Base-by-base conservation (phyloP, 2,329 filamentous ascomycete genomes). In the Fusarium protoensiforme region DNA sequence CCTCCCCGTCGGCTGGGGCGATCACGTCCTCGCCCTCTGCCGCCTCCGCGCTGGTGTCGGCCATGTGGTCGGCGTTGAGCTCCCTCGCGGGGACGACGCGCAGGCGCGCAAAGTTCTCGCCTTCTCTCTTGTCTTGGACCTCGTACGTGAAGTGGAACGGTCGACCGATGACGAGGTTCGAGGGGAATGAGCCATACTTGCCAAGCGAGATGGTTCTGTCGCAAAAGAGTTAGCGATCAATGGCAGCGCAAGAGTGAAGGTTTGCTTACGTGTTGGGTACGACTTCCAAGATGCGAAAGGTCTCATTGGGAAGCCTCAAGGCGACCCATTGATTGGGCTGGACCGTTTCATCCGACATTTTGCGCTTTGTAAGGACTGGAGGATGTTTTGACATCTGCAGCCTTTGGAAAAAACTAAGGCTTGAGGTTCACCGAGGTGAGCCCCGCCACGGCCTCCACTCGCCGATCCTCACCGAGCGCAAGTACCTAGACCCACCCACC, bases 141-240 rank as follows among this genome's bases (percentile, higher is more conserved):
- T 98, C 96, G 83, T 94, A 99, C 1, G 95, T 98, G 68, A 97
- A 86, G 84, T 98, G 91, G 80, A 94, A 98, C 0, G 96, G 96
- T 9, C 96, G 92, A n/a, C 94, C 93, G 71, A 99, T 90, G 53
- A 99, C 90, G 35, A 96, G 89, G 80, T 98, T 98, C 61, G 94
- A 91, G 18, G 94, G 92, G 80, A 99, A 98, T 2, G 91, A 91
- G 73, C 96, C 96, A 81, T 96, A 97, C 89, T 98, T 98, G 64
- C 95, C 95, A 36, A 98, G 87, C 2, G 94, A 94, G 73, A 98
- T 93, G 51, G 91, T 94, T 43, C 95, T 98, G 77, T 41, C 80
- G 68, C 79, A 61, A 38, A 56, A 22, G 39, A 43, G 75, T 81
- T 68, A 80, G 77, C 71, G 67, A 68, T 39, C 60, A 43, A 41